Conservation (phyloP, 106 monocot species). For the Dendrobium officinale region DNA sequence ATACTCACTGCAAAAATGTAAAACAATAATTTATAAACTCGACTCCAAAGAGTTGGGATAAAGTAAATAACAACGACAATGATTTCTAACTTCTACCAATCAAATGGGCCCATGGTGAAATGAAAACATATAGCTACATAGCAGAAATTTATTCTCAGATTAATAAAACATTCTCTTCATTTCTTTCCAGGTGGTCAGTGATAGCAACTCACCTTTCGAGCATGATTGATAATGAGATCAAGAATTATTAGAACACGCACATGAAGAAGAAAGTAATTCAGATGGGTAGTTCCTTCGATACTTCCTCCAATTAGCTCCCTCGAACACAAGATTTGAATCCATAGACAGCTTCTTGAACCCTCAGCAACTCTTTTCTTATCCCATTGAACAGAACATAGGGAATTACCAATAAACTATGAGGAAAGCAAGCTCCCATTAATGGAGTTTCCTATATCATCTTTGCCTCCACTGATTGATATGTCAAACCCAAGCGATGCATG, state of each 20-base stretch:
- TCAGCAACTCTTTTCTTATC: neutral
- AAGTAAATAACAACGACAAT: too few species aligned
- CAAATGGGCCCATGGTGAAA: too few species aligned
- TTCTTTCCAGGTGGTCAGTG: conserved; percentile 69
- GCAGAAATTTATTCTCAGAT: too few species aligned
- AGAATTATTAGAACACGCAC: conserved; percentile 96
- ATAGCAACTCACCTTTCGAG: conserved; percentile 82
- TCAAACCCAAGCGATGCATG: conserved; percentile 16
- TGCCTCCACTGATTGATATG: conserved; percentile 22
- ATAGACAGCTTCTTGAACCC: neutral
- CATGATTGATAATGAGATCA: conserved; percentile 86
- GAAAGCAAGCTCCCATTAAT: neutral
- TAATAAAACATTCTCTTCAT: neutral
- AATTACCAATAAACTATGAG: neutral
- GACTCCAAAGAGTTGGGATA: too few species aligned
- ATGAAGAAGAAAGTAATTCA: conserved; percentile 90
- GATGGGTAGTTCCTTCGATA: conserved; percentile 80
- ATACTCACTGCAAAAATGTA: too few species aligned
- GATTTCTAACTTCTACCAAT: too few species aligned
- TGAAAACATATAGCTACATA: too few species aligned
- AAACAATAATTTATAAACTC: too few species aligned
- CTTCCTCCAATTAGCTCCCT: conserved; percentile 23
- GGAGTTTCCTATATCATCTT: neutral
- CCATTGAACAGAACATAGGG: neutral
- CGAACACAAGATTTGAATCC: neutral